Evolutionary conservation across 352 stramenopile genomes (phyloP), one percentile per base, ranked within the genome.

Genomic region (Aphanomyces invadans): DNA sequence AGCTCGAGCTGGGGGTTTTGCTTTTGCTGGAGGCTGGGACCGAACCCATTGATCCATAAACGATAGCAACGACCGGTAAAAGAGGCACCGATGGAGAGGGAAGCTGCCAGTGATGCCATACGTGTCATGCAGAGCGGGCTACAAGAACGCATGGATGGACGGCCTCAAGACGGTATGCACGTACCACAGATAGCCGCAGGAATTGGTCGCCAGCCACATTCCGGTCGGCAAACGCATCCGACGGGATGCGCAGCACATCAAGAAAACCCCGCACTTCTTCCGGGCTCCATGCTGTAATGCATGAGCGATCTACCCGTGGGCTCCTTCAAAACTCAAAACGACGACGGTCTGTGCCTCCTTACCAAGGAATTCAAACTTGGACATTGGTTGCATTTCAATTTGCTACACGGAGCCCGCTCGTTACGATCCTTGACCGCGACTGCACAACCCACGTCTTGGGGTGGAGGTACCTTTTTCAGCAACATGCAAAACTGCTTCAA

Each of bases 81-180:
- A 60, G 9, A 60, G 52, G 23, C 52, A 60, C 25, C 52, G 52
- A 10, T 60, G 52, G 17, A 60, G 25, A 9, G 11, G 52, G 23
- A 60, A 60, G 25, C 52, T 60, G 26, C 31, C 26, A 9, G 10
- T 10, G 3, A 60, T 17, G 3, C 52, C 52, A 25, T 33, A 60
- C 25, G 52, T 60, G n/a, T 60, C 52, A 39, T 60, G 52, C 28
- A 60, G 17, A 9, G 52, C 26, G n/a, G 31, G 25, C 52, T 60
- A 39, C 26, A 29, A 19, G 2, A n/a, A 10, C 9, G 25, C n/a
- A n/a, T n/a, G n/a, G n/a, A n/a, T n/a, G n/a, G n/a, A n/a, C 29
- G 23, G 1, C 29, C 11, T 11, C 15, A 4, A 42, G 23, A 12
- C 9, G 12, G 3, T 1, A 60, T n/a, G 31, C 31, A 23, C 52